Percentiles rank a stretch among this genome's conserved stretches.
phyloP scores from a whole-genome alignment of 805 yeast species.

The Saturnispora saitoi region DNA sequence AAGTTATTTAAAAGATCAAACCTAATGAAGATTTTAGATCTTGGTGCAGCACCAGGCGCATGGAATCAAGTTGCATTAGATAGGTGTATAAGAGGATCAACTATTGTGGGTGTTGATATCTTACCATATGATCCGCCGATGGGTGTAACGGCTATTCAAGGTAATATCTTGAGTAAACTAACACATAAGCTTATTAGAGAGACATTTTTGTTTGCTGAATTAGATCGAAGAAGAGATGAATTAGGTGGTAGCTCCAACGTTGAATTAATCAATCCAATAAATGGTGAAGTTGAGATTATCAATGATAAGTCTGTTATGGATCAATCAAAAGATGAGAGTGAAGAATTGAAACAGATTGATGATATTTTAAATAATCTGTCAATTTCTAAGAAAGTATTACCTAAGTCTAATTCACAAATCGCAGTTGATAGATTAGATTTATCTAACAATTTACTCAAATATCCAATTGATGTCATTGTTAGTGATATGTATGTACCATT shows the following conservation, averaged over 20 bases:
- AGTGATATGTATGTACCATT: constrained; percentile 79
- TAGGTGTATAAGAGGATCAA: constrained; percentile 40
- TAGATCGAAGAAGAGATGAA: constrained; percentile 22
- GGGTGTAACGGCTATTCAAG: constrained; percentile 79
- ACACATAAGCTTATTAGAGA: constrained; percentile 52
- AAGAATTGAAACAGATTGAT: constrained; percentile 3
- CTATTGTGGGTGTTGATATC: constrained; percentile 75
- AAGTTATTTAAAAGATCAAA: constrained; percentile 35
- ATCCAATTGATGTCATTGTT: constrained; percentile 55
- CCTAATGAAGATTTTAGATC: constrained; percentile 51
- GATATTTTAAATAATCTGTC: constrained; percentile 1
- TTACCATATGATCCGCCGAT: constrained; percentile 69
- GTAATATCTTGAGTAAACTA: constrained; percentile 63
- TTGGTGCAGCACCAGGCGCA: constrained; percentile 92
- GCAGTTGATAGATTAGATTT: constrained; percentile 1
- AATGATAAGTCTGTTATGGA: constrained; percentile 15
- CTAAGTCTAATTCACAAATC: background rate
- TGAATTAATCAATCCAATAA: constrained; percentile 1
- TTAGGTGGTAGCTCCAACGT: constrained; percentile 4
- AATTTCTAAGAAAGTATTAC: constrained; percentile 3
- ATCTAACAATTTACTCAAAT: constrained; percentile 5
- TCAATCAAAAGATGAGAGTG: constrained; percentile 14
- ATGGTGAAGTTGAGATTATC: constrained; percentile 5
- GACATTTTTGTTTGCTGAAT: constrained; percentile 33
- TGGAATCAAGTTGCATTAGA: constrained; percentile 82